These are phyloP conservation scores for Trichoderma virens DNA, from an alignment of 495 filamentous ascomycete species.

Conservation along the genomic window DNA sequence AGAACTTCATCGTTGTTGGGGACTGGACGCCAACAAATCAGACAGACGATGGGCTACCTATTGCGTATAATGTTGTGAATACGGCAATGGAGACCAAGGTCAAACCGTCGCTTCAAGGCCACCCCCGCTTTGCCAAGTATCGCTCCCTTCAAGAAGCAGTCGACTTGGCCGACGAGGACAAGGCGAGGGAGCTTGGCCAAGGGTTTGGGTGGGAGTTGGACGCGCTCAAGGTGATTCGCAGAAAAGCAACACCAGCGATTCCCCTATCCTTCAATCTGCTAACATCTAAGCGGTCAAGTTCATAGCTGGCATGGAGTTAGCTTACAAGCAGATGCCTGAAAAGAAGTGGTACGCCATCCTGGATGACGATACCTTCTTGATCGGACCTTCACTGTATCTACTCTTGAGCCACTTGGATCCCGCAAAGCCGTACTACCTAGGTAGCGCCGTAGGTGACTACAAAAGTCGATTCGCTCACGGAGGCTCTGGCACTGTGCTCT, in stretches of 20 bases:
- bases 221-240: conserved; percentile 34
- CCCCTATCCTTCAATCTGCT: not conserved
- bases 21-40: conserved; percentile 29
- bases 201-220: conserved; percentile 43
- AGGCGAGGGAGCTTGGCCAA: conserved; percentile 25
- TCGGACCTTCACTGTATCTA: conserved; percentile 30
- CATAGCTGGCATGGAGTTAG: conserved; percentile 34
- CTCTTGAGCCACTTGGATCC: conserved; percentile 35
- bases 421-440: conserved; percentile 33
- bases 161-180: conserved; percentile 25
- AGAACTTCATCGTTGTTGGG: conserved; percentile 29
- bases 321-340: conserved; percentile 30
- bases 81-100: conserved; percentile 12
- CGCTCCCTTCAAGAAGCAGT: conserved; percentile 26
- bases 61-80: not conserved
- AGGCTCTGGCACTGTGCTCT: conserved; percentile 37
- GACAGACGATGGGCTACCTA: conserved; percentile 18
- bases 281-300: conserved; percentile 23
- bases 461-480: conserved; percentile 41
- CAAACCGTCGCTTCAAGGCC: conserved; percentile 20
- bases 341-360: conserved; percentile 44
- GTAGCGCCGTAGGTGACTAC: conserved; percentile 43
- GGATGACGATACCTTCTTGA: conserved; percentile 41
- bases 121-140: conserved; percentile 30
- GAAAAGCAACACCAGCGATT: not conserved